phyloP scores from a whole-genome alignment of 73 alveolate species.

The Diophrys appendiculata region DNA sequence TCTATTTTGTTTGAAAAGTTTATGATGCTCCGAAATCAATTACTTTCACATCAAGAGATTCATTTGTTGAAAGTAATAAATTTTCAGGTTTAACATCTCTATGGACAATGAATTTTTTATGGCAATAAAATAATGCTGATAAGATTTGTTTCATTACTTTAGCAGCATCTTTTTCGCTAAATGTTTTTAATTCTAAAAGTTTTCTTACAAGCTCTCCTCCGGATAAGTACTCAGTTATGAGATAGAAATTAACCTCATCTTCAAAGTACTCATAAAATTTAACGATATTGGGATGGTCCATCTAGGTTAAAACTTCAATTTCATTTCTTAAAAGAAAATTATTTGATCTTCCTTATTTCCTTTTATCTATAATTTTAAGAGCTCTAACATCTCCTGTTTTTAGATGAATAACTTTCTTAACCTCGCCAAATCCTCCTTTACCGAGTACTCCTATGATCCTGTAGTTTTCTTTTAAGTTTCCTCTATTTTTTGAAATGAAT shows the following conservation, averaged over 20 bases:
- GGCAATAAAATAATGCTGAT: conserved; percentile 89
- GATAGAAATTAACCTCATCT: conserved; percentile 80
- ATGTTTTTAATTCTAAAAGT: conserved; percentile 60
- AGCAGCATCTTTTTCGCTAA: conserved; percentile 85
- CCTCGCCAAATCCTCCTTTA: conserved; percentile 82
- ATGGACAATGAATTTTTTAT: conserved; percentile 77
- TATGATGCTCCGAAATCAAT: conserved; percentile 86
- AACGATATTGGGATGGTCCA: conserved; percentile 89
- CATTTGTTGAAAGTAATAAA: conserved; percentile 73
- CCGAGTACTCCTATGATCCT: conserved; percentile 38
- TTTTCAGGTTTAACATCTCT: conserved; percentile 95
- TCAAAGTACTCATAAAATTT: conserved; percentile 84
- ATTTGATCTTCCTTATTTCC: conserved; percentile 53
- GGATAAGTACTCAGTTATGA: conserved; percentile 80
- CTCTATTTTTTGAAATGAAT: background rate
- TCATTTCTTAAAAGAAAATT: conserved; percentile 55
- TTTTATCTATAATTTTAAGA: conserved; percentile 53
- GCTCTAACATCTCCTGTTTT: conserved; percentile 59
- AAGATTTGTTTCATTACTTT: conserved; percentile 80
- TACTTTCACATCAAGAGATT: conserved; percentile 73
- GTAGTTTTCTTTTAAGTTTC: background rate
- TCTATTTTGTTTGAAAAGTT: conserved; percentile 10
- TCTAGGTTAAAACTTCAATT: conserved; percentile 56
- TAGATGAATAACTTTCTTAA: conserved; percentile 62
- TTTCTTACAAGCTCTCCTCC: conserved; percentile 93